phyloP scores from a whole-genome alignment of 352 stramenopile genomes.

The Phytopythium vexans region DNA sequence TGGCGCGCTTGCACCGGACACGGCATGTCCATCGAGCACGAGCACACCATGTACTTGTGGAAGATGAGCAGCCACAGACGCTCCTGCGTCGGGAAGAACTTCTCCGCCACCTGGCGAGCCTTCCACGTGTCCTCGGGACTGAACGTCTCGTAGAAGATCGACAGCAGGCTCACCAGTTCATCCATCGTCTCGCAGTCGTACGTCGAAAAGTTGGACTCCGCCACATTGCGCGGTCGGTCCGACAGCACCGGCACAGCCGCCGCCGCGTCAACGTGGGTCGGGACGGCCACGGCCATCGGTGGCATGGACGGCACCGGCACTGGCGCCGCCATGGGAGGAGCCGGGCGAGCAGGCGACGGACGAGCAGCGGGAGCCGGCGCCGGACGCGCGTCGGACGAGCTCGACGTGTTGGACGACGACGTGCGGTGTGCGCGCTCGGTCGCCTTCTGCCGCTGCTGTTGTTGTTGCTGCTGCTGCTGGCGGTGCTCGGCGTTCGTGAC shows the following conservation, averaged over 20 bases:
- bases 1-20: conserved; percentile 68
- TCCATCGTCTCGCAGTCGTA: conserved; percentile 81
- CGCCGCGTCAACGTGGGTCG: conserved; percentile 21
- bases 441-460: background rate
- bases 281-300: conserved; percentile 6
- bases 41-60: conserved; percentile 85
- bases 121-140: conserved; percentile 83
- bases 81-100: conserved; percentile 77
- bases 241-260: conserved; percentile 27
- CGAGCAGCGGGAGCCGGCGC: no score
- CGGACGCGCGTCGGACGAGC: no score
- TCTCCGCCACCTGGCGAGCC: conserved; percentile 70
- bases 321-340: conserved; percentile 11
- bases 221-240: conserved; percentile 58
- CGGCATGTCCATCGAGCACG: conserved; percentile 74
- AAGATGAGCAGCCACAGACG: conserved; percentile 82
- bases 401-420: conserved; percentile 36
- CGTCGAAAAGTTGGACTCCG: conserved; percentile 72
- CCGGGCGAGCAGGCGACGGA: no score
- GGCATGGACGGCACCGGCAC: conserved; percentile 7
- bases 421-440: conserved; percentile 15
- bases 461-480: conserved; percentile 13
- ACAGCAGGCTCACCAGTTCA: conserved; percentile 55
- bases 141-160: conserved; percentile 73
- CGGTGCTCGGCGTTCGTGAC: conserved; percentile 47